Percentiles rank a stretch among this genome's conserved stretches.
phyloP scores from a whole-genome alignment of 2,329 filamentous ascomycete species.

The Fusarium neocosmosporiellum region DNA sequence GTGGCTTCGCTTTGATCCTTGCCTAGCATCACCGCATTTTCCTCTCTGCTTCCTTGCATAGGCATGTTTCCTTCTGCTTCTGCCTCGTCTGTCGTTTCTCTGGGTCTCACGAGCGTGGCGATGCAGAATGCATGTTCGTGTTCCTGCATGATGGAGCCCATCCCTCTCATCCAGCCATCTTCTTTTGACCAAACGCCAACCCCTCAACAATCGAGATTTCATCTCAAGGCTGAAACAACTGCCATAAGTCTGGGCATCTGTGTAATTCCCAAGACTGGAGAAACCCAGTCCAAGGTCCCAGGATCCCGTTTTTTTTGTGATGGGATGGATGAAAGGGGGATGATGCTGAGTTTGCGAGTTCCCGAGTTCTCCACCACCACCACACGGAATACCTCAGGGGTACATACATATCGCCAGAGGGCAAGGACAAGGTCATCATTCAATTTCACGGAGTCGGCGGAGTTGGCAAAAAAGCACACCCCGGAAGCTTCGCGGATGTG shows the following conservation, averaged over 20 bases:
- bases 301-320: not conserved
- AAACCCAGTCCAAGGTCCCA: not conserved
- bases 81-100: not conserved
- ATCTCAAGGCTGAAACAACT: conserved; percentile 33
- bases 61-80: not conserved
- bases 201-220: conserved; percentile 33
- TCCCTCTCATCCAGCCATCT: conserved; percentile 7
- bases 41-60: not conserved
- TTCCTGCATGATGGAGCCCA: conserved; percentile 12
- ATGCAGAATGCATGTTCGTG: conserved; percentile 17
- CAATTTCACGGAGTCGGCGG: conserved; percentile 15
- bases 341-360: not conserved
- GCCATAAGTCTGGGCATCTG: conserved; percentile 9
- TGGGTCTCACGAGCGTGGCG: not conserved
- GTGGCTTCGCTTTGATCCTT: not conserved
- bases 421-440: conserved; percentile 24
- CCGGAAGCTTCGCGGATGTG: conserved; percentile 18
- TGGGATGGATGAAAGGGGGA: not conserved
- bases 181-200: conserved; percentile 9
- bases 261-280: conserved; percentile 1
- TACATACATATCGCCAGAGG: not conserved
- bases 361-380: conserved; percentile 6
- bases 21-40: not conserved
- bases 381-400: conserved; percentile 4
- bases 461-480: conserved; percentile 16